Evolutionary conservation across 345 rosid genomes (phyloP).

Genomic region (Fremontodendron californicum): DNA sequence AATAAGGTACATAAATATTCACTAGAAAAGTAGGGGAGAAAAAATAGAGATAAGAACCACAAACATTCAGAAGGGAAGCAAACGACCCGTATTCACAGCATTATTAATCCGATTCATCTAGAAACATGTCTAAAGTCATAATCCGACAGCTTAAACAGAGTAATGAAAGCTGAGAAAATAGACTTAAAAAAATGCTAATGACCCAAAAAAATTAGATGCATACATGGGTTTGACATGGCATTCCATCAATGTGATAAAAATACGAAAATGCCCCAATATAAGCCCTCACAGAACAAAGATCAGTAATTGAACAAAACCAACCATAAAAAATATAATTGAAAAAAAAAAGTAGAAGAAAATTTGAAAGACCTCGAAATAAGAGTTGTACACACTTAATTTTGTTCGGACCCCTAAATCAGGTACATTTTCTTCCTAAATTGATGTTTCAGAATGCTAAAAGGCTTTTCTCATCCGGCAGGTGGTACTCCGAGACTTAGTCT

Average conservation of each 20-base stretch:
- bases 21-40: background rate
- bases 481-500: too few relatives aligned
- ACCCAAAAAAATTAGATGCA: background rate
- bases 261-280: constrained; percentile 69
- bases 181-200: background rate
- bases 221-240: constrained; percentile 60
- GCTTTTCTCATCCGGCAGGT: too few relatives aligned
- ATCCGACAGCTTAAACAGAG: background rate
- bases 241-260: constrained; percentile 43
- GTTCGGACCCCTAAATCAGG: too few relatives aligned
- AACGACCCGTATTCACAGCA: background rate
- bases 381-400: too few relatives aligned
- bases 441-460: too few relatives aligned
- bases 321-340: background rate
- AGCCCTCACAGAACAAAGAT: background rate
- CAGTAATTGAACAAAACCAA: background rate
- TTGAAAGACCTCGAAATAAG: constrained; percentile 57
- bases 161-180: background rate
- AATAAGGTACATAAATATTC: background rate
- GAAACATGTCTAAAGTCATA: constrained; percentile 11
- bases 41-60: constrained; percentile 5
- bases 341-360: background rate
- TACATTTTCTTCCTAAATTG: too few relatives aligned
- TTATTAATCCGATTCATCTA: constrained; percentile 23
- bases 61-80: constrained; percentile 21